Percentiles rank a stretch among this genome's conserved stretches.
Evolutionary conservation across 225 moss, liverwort and hornwort genomes (phyloP).

Genomic region (Neckera pumila): DNA sequence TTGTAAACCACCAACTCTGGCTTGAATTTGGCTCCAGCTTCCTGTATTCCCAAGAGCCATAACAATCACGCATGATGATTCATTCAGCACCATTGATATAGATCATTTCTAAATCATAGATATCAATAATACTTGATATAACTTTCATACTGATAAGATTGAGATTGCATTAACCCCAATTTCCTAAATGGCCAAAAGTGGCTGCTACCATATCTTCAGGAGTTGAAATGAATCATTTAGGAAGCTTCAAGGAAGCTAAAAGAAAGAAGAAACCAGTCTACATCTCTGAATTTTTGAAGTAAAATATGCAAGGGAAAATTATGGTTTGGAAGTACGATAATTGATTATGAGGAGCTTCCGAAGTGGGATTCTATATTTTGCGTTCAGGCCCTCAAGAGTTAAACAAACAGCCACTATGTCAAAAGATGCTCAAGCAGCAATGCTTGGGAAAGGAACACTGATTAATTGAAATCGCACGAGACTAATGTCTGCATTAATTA

Average conservation of each 20-base stretch:
- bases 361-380: too few species aligned
- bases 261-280: background rate
- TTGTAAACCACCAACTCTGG: conserved; percentile 82
- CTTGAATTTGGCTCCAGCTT: conserved; percentile 37
- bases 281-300: background rate
- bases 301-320: background rate
- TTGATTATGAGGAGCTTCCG: background rate
- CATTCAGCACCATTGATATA: background rate
- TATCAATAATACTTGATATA: too few species aligned
- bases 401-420: background rate
- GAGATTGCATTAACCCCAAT: background rate
- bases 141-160: background rate
- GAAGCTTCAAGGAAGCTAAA: background rate
- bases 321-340: background rate
- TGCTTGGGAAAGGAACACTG: background rate
- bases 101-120: background rate
- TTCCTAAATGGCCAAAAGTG: background rate
- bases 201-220: background rate
- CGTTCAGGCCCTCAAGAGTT: background rate
- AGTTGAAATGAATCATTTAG: background rate
- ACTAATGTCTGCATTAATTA: background rate
- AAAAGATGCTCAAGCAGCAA: background rate
- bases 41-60: conserved; percentile 18
- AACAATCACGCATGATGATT: background rate
- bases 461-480: background rate